phyloP scores from a whole-genome alignment of 331 rosid genomes.

The Pyrus hybrid region DNA sequence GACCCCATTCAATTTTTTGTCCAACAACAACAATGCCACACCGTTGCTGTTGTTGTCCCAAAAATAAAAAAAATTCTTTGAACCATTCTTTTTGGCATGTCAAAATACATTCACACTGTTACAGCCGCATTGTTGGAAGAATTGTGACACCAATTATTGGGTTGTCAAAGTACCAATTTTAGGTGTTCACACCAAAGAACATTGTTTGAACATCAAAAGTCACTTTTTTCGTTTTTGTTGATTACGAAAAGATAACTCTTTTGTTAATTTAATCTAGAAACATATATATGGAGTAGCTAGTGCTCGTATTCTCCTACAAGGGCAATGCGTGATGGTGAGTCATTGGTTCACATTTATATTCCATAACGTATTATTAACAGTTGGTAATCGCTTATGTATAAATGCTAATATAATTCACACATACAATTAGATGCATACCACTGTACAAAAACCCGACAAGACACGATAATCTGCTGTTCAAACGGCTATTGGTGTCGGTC shows the following conservation, averaged over 20 bases:
- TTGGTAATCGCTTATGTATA: too few relatives aligned
- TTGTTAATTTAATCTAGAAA: not conserved
- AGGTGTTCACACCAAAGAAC: not conserved
- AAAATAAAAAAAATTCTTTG: not conserved
- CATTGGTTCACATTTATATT: too few relatives aligned
- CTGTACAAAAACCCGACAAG: not conserved
- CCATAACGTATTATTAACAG: too few relatives aligned
- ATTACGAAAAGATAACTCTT: not conserved
- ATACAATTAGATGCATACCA: too few relatives aligned
- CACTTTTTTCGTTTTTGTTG: not conserved
- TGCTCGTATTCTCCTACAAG: too few relatives aligned
- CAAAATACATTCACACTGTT: not conserved
- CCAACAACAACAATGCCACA: not conserved
- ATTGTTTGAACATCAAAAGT: not conserved
- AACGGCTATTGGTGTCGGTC: not conserved
- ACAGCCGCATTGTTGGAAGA: not conserved
- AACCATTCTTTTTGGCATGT: not conserved
- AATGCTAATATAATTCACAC: not conserved
- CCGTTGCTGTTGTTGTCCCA: not conserved
- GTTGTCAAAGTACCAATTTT: not conserved
- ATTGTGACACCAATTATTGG: not conserved
- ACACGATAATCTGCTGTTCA: not conserved
- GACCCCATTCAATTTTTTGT: not conserved
- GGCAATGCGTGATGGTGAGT: too few relatives aligned
- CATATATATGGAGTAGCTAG: not conserved